These are phyloP conservation scores for Tephrocybe sp. DNA, from an alignment of 768 basidiomycete species.

Conservation along the genomic window DNA sequence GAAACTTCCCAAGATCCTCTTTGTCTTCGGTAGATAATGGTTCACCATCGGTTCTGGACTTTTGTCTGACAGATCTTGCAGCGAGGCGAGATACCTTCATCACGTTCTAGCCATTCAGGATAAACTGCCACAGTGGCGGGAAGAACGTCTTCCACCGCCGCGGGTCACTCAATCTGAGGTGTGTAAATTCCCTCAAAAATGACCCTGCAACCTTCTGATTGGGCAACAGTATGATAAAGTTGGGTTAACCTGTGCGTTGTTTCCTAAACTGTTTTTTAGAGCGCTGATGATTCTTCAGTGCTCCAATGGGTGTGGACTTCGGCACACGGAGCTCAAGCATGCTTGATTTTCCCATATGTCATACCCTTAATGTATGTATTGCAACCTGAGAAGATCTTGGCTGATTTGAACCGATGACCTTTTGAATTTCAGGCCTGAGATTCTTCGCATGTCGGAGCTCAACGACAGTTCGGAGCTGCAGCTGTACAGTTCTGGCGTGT, in stretches of 20 bases:
- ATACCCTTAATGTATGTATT: slow-evolving; percentile 70
- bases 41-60: background rate
- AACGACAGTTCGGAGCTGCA: slow-evolving; percentile 85
- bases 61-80: slow-evolving; percentile 22
- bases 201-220: slow-evolving; percentile 7
- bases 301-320: slow-evolving; percentile 79
- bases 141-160: slow-evolving; percentile 79
- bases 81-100: slow-evolving; percentile 52
- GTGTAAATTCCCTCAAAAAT: slow-evolving; percentile 13
- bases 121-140: slow-evolving; percentile 66
- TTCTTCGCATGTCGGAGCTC: slow-evolving; percentile 86
- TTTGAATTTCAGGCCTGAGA: slow-evolving; percentile 61
- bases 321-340: slow-evolving; percentile 72
- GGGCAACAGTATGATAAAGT: slow-evolving; percentile 75
- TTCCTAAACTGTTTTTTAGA: background rate
- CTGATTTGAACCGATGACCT: background rate
- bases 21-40: slow-evolving; percentile 44
- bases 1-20: slow-evolving; percentile 52
- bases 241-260: slow-evolving; percentile 69
- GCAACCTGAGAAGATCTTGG: slow-evolving; percentile 2
- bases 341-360: slow-evolving; percentile 73
- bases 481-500: slow-evolving; percentile 72
- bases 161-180: slow-evolving; percentile 81
- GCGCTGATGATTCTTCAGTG: slow-evolving; percentile 40
- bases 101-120: slow-evolving; percentile 54